A percentile compares a stretch with the other conserved stretches of the same genome.
Conservation (phyloP, 2,329 filamentous ascomycete species). For the Diaporthe amygdali region DNA sequence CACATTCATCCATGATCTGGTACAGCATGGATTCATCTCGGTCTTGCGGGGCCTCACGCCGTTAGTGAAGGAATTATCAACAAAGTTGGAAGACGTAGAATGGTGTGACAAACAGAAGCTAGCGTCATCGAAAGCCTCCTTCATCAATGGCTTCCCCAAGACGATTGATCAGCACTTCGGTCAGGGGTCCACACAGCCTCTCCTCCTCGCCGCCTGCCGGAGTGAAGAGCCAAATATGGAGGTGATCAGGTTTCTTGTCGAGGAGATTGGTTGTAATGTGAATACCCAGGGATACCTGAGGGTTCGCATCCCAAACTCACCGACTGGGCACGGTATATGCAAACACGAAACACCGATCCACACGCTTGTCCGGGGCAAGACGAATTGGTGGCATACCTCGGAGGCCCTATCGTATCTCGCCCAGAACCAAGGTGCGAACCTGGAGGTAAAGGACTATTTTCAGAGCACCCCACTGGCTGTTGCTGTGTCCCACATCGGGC, state of each 20-base stretch:
- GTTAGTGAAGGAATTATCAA: background rate
- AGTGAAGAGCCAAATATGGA: conserved; percentile 5
- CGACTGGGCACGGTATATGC: background rate
- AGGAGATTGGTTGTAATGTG: background rate
- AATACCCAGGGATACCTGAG: background rate
- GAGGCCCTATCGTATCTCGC: background rate
- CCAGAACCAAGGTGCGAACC: background rate
- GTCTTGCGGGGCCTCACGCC: background rate
- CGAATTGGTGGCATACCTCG: background rate
- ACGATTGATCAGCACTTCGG: too few relatives aligned
- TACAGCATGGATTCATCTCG: background rate
- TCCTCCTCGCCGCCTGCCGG: background rate
- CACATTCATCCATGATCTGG: background rate
- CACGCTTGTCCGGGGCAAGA: background rate
- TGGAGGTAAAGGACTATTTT: background rate
- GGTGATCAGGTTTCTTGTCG: conserved; percentile 2
- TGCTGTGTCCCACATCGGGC: background rate
- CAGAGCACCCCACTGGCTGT: background rate
- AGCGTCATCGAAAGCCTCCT: background rate
- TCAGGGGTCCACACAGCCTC: background rate
- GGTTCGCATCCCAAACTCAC: background rate
- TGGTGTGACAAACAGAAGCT: background rate
- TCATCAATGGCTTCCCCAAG: background rate
- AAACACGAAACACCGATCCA: background rate
- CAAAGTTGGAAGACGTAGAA: background rate